Evolutionary conservation across 2,329 filamentous ascomycete genomes (phyloP), one percentile per base, ranked within the genome.

Genomic region (Ascochyta pisi): DNA sequence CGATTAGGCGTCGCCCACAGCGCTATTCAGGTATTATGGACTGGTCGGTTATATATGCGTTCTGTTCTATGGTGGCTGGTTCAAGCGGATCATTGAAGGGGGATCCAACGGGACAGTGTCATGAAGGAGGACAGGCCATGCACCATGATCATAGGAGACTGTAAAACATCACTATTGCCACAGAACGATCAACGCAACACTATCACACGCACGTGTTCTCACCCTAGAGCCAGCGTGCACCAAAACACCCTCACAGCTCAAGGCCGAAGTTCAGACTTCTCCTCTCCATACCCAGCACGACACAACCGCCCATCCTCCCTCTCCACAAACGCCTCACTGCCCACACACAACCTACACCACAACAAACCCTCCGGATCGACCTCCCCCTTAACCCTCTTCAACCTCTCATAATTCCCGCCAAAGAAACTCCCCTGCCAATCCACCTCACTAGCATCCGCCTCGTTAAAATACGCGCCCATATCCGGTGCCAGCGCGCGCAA

Each of bases 401-500:
- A 43, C 22, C 39, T 53, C 2, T 23, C 49, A 53, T 72, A 73
- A 31, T 63, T 47, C 0, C 44, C 33, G 0, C 66, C 66, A 16
- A 57, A 72, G 37, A 73, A 71, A 0, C 56, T 38, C 4, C 57
- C 4, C 45, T 73, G 65, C 68, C 68, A 74, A 2, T 66, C 50
- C n/a, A 57, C 59, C 41, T 70, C 63, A 29, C 60, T 64, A 13
- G 44, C 41, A 61, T 72, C 67, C 2, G 58, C 50, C 53, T 74
- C 69, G 31, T 72, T 73, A 45, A 70, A 68, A 43, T 71, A 73
- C 1, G 69, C 66, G 0, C 69, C 69, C 1, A 60, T 66, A 0
- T 68, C 54, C 1, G 67, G 68, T 0, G 58, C 54, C 16, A 68
- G 47, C 9, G 55, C 26, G 0, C 64, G 58, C 22, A 72, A 51